Evolutionary conservation across 768 basidiomycete species (phyloP), one percentile per base, ranked within the genome.

Genomic region (Pulveroboletus sp.): DNA sequence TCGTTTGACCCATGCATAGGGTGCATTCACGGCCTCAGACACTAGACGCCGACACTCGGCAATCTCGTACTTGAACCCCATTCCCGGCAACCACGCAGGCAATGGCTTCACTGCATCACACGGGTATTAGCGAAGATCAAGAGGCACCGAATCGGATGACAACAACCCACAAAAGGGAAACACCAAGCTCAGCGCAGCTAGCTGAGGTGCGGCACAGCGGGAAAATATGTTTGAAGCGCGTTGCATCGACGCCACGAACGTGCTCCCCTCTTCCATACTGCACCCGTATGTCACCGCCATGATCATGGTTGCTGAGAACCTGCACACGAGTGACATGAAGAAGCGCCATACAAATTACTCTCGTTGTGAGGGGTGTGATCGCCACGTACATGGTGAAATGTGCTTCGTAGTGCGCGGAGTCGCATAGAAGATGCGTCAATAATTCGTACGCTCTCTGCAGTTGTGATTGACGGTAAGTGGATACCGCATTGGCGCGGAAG

Each of bases 51-150:
- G 32, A 15, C 55, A 66, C 27, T 55, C 46, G 3, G 37, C 24
- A 5, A 59, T 55, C 21, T 50, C 17, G 21, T 49, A 39, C 26
- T 63, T 60, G 53, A 65, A 58, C 4, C 50, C 43, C 43, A 66
- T 58, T 7, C 63, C 61, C 0, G 63, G 68, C 18, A 68, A 40
- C 68, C 66, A 68, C 5, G 40, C 44, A 0, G 59, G 64, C 26
- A 64, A 18, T 1, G 46, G 24, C n/a, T 36, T 47, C n/a, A 62
- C 66, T 66, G 24, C 3, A 15, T 21, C 21, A 21, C 21, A 21
- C 21, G 21, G 8, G 36, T 14, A n/a, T 49, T 4, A 46, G 41
- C 2, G 24, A 32, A 15, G 11, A 15, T 4, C 17, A 3, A 18
- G 18, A 24, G 10, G 8, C 4, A 38, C 2, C n/a, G 18, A 17